Evolutionary conservation across 1,139 yeast species (phyloP), one percentile per base, ranked within the genome.

Genomic region (Blastobotrys aristatus): DNA sequence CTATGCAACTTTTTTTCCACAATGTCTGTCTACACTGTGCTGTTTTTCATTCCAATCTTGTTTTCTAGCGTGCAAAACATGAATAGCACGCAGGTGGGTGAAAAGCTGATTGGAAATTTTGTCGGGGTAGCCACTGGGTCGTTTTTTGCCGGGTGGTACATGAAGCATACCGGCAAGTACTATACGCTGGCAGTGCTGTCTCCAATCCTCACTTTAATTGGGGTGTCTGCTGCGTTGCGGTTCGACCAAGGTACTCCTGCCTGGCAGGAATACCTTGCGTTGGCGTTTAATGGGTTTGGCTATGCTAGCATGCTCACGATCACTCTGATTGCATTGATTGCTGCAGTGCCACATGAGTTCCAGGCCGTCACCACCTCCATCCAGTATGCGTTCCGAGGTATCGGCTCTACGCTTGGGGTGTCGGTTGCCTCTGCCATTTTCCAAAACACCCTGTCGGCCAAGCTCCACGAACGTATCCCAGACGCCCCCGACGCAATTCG

Each of bases 301-400:
- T 76, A 75, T 52, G 72, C 88, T 1, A 71, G 76, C 17, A 71
- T 83, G 63, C 73, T 84, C 54, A 84, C 90, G 0, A 76, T 83
- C 13, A 79, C 89, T 0, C 68, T 84, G 44, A 65, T 83, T 40
- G 82, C 89, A 0, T 72, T 84, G 66, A 82, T 84, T 50, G 80
- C 88, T 0, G 75, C 79, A 1, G 79, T 75, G 14, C 84, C 85
- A 2, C 70, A 67, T 35, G 76, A 78, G 53, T 74, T 71, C 54
- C 90, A 83, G 63, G 90, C 90, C 4, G 76, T 84, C 6, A 77
- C 86, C 0, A 84, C 92, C 0, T 81, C 88, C 0, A 82, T 84
- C 51, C 87, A 83, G 56, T 84, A 84, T 62, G 80, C 86, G 3
- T 83, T 82, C 67, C 71, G 90, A 56, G 80, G 89, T 2, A 78